Percentiles rank a stretch among this genome's conserved stretches.
phyloP scores from a whole-genome alignment of 108 stramenopile genomes.

The Pseudonitzschia multiseries region DNA sequence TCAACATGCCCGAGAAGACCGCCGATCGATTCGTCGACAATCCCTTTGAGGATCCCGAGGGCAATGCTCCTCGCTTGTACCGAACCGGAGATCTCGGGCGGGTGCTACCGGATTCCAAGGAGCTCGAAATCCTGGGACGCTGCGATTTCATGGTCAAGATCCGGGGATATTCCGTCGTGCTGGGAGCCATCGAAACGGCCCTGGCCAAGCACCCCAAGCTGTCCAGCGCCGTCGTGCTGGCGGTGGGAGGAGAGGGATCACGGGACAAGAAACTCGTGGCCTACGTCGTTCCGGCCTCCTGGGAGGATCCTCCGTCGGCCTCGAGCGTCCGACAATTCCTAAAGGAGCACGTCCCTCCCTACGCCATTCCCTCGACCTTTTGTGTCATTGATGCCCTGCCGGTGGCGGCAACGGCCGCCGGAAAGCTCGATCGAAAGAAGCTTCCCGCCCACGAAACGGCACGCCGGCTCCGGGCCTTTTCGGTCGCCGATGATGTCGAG shows the following conservation, averaged over 20 bases:
- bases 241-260: conserved; percentile 70
- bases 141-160: conserved; percentile 88
- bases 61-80: conserved; percentile 44
- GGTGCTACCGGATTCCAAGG: conserved; percentile 59
- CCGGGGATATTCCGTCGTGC: conserved; percentile 78
- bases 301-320: conserved; percentile 49
- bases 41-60: conserved; percentile 22
- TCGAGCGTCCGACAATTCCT: conserved; percentile 45
- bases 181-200: conserved; percentile 71
- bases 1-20: conserved; percentile 76
- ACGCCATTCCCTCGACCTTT: conserved; percentile 62
- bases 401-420: conserved; percentile 55
- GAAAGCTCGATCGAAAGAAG: conserved; percentile 66
- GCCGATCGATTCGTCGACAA: conserved; percentile 58
- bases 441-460: conserved; percentile 44
- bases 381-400: conserved; percentile 70
- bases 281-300: conserved; percentile 56
- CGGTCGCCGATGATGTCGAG: conserved; percentile 7
- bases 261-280: conserved; percentile 77
- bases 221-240: conserved; percentile 64
- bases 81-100: conserved; percentile 73
- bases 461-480: conserved; percentile 35
- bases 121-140: conserved; percentile 76
- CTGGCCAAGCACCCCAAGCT: conserved; percentile 47
- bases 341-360: conserved; percentile 62